A percentile compares a stretch with the other conserved stretches of the same genome.
Conservation (phyloP, 2,329 filamentous ascomycete genomes). For the Cytospora chrysosperma region DNA sequence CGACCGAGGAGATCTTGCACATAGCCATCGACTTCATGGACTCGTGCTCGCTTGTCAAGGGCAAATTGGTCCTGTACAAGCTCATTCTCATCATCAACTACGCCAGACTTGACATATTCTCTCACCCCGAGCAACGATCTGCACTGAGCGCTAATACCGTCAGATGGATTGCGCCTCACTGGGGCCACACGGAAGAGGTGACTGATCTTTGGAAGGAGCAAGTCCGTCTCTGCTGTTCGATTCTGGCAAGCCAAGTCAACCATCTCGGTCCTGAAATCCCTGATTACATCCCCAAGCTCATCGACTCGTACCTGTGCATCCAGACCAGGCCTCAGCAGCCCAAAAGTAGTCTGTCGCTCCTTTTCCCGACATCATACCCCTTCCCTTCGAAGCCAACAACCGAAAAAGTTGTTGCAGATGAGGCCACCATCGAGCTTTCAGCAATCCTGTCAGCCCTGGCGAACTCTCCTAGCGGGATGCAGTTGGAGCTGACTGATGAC, state of each 20-base stretch:
- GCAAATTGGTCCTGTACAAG: constrained; percentile 89
- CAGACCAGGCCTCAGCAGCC: constrained; percentile 52
- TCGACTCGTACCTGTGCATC: constrained; percentile 83
- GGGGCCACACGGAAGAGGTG: constrained; percentile 72
- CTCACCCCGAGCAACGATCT: constrained; percentile 70
- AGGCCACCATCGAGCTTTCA: constrained; percentile 83
- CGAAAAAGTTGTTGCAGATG: constrained; percentile 68
- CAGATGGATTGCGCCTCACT: constrained; percentile 89
- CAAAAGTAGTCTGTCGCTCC: constrained; percentile 72
- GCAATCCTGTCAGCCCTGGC: constrained; percentile 82
- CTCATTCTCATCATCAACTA: constrained; percentile 92
- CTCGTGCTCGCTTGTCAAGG: constrained; percentile 81
- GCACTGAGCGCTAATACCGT: constrained; percentile 79
- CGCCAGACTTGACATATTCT: constrained; percentile 77
- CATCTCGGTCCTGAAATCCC: constrained; percentile 78
- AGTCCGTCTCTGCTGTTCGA: constrained; percentile 88
- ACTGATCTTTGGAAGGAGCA: constrained; percentile 90
- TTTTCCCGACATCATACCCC: constrained; percentile 88
- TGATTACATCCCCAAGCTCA: constrained; percentile 85
- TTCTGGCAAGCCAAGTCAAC: constrained; percentile 81
- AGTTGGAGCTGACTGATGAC: constrained; percentile 71
- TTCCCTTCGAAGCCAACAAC: constrained; percentile 74
- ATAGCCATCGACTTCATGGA: constrained; percentile 93
- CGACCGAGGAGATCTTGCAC: constrained; percentile 81
- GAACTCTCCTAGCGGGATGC: constrained; percentile 69